Base-by-base conservation (phyloP, 208 protist genomes). In the Leishmania aethiopica region DNA sequence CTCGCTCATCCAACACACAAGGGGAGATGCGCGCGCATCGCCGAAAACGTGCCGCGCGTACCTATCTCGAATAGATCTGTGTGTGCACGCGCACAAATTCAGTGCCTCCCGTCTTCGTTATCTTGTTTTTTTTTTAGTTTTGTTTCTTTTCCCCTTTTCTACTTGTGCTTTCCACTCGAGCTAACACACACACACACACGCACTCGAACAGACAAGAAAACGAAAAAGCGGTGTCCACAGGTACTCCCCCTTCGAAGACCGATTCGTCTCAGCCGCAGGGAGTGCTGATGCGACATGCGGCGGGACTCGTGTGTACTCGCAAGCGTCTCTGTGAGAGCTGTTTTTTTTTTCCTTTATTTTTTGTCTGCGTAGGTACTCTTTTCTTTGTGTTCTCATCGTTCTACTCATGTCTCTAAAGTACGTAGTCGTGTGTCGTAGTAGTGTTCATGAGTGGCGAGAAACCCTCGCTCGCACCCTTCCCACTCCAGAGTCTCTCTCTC, bases 291-390 rank as follows among this genome's bases (percentile, higher is more conserved):
- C 66, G 37, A 25, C 35, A 25, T 10, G 11, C 28, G n/a, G n/a
- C 59, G 8, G 25, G 59, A 15, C 59, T 35, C 32, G 15, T 10
- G 59, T 35, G 59, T 32, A 64, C 59, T 64, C 59, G 28, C 22
- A 64, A 32, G 59, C 28, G 59, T 64, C 28, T 32, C 28, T 17
- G 59, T 64, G 59, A 64, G 59, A 3, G 49, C 59, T 59, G 5
- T 70, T 55, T 47, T 75, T 71, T 69, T 60, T 51, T 77, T 32
- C 51, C n/a, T 79, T 32, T 47, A 7, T 47, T 76, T 77, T 40
- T 49, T 81, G 32, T 67, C 25, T 76, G 37, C 32, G 71, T 57
- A 11, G 25, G 28, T 55, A 57, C n/a, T 75, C 25, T 55, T 75
- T 35, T 60, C 15, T n/a, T 42, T 60, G 37, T 42, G 5, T 71